Evolutionary conservation across 2,329 filamentous ascomycete species (phyloP).

Genomic region (Scedosporium aurantiacum): DNA sequence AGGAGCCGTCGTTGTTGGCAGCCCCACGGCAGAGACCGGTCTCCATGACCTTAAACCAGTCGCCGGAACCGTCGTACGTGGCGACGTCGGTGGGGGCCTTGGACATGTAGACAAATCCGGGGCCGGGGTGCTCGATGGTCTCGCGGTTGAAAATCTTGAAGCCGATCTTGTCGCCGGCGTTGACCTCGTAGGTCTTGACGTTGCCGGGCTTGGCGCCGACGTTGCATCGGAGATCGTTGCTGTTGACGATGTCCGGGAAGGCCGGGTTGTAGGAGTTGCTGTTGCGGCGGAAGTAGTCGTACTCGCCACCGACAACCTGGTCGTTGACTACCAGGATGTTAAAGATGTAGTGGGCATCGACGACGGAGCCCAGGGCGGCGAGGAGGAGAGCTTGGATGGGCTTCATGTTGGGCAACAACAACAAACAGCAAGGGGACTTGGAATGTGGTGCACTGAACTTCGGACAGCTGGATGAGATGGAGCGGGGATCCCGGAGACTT

Average conservation of each 20-base stretch:
- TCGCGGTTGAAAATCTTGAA: conserved; percentile 39
- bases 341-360: conserved; percentile 24
- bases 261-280: conserved; percentile 27
- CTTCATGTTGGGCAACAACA: conserved; percentile 1
- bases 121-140: conserved; percentile 34
- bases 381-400: conserved; percentile 7
- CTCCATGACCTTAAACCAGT: conserved; percentile 30
- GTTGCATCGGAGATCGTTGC: conserved; percentile 31
- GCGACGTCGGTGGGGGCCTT: conserved; percentile 30
- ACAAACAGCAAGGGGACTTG: neutral
- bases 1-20: conserved; percentile 13
- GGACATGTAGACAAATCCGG: conserved; percentile 30
- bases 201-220: conserved; percentile 22
- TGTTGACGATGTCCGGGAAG: conserved; percentile 23
- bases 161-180: conserved; percentile 36
- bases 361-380: conserved; percentile 11
- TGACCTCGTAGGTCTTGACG: conserved; percentile 33
- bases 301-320: conserved; percentile 27
- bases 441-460: neutral
- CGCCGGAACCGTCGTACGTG: conserved; percentile 32
- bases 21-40: conserved; percentile 18
- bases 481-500: neutral
- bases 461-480: neutral
- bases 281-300: conserved; percentile 35
- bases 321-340: conserved; percentile 31